Conservation (phyloP, 140 eudicot species). For the Flaveria floridana region DNA sequence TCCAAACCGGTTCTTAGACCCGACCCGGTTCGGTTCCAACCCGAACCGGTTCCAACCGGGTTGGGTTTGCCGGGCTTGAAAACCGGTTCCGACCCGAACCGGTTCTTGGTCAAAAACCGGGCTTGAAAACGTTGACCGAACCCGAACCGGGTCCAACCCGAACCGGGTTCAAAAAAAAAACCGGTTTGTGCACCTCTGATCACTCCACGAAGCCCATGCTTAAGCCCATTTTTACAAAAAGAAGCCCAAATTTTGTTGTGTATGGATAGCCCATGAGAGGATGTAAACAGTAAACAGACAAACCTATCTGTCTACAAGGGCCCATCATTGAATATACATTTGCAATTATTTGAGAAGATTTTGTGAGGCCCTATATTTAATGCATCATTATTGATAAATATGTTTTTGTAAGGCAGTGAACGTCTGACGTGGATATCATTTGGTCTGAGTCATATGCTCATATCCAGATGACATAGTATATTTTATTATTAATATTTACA, state of each 20-base stretch:
- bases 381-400: neutral
- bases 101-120: no score
- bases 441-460: neutral
- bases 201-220: no score
- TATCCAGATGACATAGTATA: neutral
- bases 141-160: no score
- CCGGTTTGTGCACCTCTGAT: no score
- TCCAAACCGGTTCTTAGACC: no score
- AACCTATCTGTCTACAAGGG: neutral
- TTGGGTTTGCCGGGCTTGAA: no score
- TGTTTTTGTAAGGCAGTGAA: neutral
- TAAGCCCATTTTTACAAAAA: neutral
- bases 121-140: no score
- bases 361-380: neutral
- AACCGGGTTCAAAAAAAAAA: no score
- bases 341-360: slow-evolving; percentile 7
- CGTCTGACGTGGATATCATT: neutral
- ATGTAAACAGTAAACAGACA: neutral
- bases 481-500: no score
- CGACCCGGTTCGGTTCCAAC: no score
- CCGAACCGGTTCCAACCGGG: no score
- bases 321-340: neutral
- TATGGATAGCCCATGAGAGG: slow-evolving; percentile 4
- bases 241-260: neutral
- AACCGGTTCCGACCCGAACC: no score